A percentile compares a stretch with the other conserved stretches of the same genome.
These are phyloP conservation scores for Erysimum pusillum DNA, from an alignment of 441 rosid species.

Conservation along the genomic window DNA sequence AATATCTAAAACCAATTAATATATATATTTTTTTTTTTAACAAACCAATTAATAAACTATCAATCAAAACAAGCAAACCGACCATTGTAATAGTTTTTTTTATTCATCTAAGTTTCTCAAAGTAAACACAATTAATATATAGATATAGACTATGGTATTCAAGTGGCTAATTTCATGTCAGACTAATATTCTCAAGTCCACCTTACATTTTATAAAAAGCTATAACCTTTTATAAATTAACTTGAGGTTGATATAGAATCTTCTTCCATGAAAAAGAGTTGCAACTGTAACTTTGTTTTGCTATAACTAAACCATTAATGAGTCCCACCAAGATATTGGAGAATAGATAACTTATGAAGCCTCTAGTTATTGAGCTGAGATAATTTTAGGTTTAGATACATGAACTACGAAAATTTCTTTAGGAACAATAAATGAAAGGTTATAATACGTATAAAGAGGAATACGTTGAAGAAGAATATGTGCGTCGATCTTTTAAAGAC, in stretches of 20 bases:
- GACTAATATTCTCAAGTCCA: background rate
- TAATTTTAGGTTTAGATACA: conserved; percentile 7
- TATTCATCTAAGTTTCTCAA: background rate
- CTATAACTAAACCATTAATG: too few relatives aligned
- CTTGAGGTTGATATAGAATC: background rate
- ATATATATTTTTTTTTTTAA: too few relatives aligned
- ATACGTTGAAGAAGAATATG: conserved; percentile 38
- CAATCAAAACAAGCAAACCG: background rate
- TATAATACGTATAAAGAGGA: background rate
- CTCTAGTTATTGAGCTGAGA: conserved; percentile 8
- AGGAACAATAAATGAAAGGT: conserved; percentile 3
- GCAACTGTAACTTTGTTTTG: background rate
- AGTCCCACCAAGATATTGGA: background rate
- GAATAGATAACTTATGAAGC: background rate
- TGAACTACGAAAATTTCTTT: background rate
- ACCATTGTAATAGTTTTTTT: background rate
- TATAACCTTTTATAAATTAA: background rate
- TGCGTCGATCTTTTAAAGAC: conserved; percentile 36
- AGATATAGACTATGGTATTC: background rate
- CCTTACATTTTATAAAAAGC: background rate
- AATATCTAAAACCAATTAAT: background rate
- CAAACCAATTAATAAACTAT: too few relatives aligned
- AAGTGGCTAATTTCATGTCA: background rate
- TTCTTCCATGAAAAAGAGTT: background rate
- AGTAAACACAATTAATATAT: background rate